Base-by-base conservation (phyloP, 1,139 yeast genomes). In the Taphrina pruni region DNA sequence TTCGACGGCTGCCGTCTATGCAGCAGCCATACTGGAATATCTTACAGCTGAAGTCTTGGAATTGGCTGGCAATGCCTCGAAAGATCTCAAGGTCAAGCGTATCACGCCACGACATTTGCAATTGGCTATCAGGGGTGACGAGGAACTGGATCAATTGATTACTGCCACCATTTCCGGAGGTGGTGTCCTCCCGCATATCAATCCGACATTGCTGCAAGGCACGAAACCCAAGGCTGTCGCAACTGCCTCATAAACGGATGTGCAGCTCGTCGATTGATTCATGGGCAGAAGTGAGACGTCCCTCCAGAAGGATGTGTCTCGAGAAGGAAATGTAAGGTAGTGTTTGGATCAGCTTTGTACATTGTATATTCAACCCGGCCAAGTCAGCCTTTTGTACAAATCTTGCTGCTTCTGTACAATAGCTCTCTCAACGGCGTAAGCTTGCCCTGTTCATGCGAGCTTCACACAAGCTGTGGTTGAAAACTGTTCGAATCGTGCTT, bases 151-250 rank as follows among this genome's bases (percentile, higher is more conserved):
- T 82, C 72, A 74, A 57, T 69, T 95, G 80, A 90, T 95, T 77
- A 89, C 90, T 79, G 99, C 98, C 74, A 95, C 99, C 72, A 95
- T 95, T 80, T 98, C 99, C 65, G 93, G 89, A 77, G 99, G 99
- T 83, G 99, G 99, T 87, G 99, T 95, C 71, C 85, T 94, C 83
- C 99, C 99, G 9, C 69, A 65, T 39, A 69, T 69, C 67, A 65
- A 69, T 58, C 67, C 65, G 14, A 61, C 54, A n/a, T 45, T 69
- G 21, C 66, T 69, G 17, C 57, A 48, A 7, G 55, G 61, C 50
- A 41, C 70, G 36, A 68, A 68, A 48, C 67, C 67, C n/a, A 64
- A 64, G 35, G 61, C 60, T 43, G 48, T 36, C 26, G 61, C 60
- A n/a, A 35, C 67, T 35, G 60, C 67, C 45, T 60, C 45, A 56